Percentiles rank a stretch among this genome's conserved stretches.
Evolutionary conservation across 2,329 filamentous ascomycete species (phyloP).

Genomic region (Phoma sp.): DNA sequence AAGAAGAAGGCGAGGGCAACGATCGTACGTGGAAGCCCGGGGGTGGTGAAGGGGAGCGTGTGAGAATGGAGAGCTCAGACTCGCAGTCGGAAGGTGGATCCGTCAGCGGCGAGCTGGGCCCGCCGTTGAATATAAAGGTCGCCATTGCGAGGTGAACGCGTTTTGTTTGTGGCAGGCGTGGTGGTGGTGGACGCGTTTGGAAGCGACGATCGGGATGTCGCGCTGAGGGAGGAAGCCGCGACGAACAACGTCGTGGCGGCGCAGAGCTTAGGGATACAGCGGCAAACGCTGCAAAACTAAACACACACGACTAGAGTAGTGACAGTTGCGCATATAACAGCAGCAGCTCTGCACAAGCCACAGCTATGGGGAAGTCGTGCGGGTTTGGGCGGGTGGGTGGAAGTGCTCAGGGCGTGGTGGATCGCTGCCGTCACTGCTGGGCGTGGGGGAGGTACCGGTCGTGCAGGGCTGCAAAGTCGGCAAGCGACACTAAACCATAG

Average conservation of each 20-base stretch:
- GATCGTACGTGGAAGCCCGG: conserved; percentile 35
- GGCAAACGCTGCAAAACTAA: conserved; percentile 10
- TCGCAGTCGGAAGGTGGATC: conserved; percentile 48
- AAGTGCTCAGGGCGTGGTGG: conserved; percentile 11
- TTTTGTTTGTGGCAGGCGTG: conserved; percentile 15
- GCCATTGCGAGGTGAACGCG: conserved; percentile 39
- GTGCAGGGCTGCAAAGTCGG: conserved; percentile 24
- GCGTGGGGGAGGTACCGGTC: conserved; percentile 22
- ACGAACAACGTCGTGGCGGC: conserved; percentile 15
- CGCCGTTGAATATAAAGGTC: conserved; percentile 22
- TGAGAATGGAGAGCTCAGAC: conserved; percentile 40
- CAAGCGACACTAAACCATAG: conserved; percentile 35
- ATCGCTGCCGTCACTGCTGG: conserved; percentile 29
- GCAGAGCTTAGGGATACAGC: conserved; percentile 17
- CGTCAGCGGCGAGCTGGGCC: conserved; percentile 51
- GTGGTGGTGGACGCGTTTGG: conserved; percentile 16
- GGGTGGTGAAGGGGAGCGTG: conserved; percentile 44
- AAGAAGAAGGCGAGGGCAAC: conserved; percentile 53
- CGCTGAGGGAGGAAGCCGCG: conserved; percentile 20
- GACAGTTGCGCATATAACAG: conserved; percentile 4
- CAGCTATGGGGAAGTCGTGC: background rate
- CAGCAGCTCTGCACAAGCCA: background rate
- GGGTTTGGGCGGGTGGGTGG: background rate
- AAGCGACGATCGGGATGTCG: conserved; percentile 21
- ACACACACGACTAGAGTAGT: background rate